Evolutionary conservation across 768 basidiomycete species (phyloP).

Genomic region (Rhizopogon vesiculosus): DNA sequence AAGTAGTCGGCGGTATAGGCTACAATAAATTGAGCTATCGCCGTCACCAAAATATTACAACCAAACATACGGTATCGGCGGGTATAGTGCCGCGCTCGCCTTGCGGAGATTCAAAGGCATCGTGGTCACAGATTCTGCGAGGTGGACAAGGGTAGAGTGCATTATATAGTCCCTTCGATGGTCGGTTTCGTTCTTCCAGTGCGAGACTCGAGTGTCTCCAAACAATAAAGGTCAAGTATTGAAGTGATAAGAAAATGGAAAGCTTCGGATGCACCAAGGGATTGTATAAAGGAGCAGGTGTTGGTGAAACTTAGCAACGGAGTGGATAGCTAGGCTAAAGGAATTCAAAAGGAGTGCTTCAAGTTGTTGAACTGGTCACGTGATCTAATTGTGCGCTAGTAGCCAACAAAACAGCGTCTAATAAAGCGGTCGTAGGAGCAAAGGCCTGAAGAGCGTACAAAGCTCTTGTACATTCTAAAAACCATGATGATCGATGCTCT

Average conservation of each 20-base stretch:
- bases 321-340: no score
- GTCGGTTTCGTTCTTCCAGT: not conserved
- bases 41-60: not conserved
- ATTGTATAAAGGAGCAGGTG: not conserved
- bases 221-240: no score
- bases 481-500: no score
- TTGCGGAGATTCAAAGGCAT: slow-evolving; percentile 55
- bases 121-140: slow-evolving; percentile 42
- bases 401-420: no score
- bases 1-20: slow-evolving; percentile 77
- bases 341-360: no score
- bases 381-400: no score
- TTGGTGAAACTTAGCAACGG: no score
- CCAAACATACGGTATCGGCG: slow-evolving; percentile 72
- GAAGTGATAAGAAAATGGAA: no score
- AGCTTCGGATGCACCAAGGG: not conserved
- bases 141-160: slow-evolving; percentile 9
- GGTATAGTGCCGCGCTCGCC: slow-evolving; percentile 65
- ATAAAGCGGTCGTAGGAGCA: no score
- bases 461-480: no score
- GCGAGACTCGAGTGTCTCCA: not conserved
- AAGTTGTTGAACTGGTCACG: no score
- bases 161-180: not conserved
- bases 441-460: no score
- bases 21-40: slow-evolving; percentile 22